These are phyloP conservation scores for Globisporangium acanthophoron DNA, from an alignment of 352 stramenopile species.

Conservation along the genomic window DNA sequence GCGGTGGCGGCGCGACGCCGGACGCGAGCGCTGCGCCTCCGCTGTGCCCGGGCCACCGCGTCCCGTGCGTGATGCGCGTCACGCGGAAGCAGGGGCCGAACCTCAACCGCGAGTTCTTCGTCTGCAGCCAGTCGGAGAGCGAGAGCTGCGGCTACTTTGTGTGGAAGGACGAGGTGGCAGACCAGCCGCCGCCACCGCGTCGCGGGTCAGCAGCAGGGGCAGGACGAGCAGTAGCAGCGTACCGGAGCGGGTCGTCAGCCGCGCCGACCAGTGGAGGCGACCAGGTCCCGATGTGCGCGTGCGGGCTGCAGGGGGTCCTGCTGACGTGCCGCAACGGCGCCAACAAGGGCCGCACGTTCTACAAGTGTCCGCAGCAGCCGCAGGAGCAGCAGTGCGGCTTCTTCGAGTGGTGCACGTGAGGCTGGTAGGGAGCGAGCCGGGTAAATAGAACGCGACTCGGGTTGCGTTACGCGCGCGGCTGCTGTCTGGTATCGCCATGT, in stretches of 20 bases:
- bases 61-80: conserved; percentile 36
- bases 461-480: background rate
- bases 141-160: conserved; percentile 88
- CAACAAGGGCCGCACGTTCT: conserved; percentile 93
- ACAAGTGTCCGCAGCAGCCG: conserved; percentile 80
- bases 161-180: conserved; percentile 85
- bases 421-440: conserved; percentile 1
- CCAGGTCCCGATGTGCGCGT: conserved; percentile 31
- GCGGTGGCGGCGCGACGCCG: background rate
- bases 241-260: background rate
- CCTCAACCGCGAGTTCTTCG: conserved; percentile 91
- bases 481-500: background rate
- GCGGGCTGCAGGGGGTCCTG: conserved; percentile 30
- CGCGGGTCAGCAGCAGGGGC: background rate
- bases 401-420: conserved; percentile 87
- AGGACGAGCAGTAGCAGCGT: background rate
- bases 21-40: conserved; percentile 9
- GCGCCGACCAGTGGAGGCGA: background rate
- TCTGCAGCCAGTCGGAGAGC: conserved; percentile 67
- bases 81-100: conserved; percentile 62
- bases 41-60: conserved; percentile 39
- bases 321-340: conserved; percentile 60
- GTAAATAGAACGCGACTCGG: background rate
- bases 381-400: conserved; percentile 85
- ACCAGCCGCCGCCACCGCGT: background rate